Percentiles rank a stretch among this genome's conserved stretches.
Evolutionary conservation across 805 yeast genomes (phyloP).

Genomic region (Metschnikowia hibisci): DNA sequence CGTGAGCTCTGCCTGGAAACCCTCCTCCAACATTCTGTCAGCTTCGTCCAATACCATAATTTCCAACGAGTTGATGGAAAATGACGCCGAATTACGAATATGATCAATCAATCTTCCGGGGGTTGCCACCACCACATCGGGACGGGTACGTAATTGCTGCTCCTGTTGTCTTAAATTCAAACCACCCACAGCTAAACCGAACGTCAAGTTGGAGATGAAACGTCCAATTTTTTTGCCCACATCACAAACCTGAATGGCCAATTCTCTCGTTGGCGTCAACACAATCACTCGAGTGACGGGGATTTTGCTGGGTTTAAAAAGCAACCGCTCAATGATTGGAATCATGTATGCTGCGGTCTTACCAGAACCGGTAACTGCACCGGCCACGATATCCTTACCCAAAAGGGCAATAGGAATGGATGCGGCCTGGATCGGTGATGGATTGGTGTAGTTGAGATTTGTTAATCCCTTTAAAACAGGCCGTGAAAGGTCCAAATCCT

Average conservation of each 20-base stretch:
- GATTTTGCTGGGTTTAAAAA: slow-evolving; percentile 81
- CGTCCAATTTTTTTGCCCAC: slow-evolving; percentile 84
- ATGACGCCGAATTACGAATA: slow-evolving; percentile 89
- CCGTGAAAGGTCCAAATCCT: slow-evolving; percentile 76
- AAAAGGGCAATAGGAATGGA: slow-evolving; percentile 88
- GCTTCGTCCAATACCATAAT: slow-evolving; percentile 95
- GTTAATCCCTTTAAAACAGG: slow-evolving; percentile 84
- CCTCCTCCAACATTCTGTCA: slow-evolving; percentile 98
- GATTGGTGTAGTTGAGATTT: slow-evolving; percentile 76
- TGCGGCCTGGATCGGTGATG: slow-evolving; percentile 92
- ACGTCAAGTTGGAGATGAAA: slow-evolving; percentile 69
- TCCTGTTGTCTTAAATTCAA: slow-evolving; percentile 92
- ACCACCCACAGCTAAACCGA: slow-evolving; percentile 98
- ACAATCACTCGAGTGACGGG: slow-evolving; percentile 90
- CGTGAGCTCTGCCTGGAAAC: slow-evolving; percentile 91
- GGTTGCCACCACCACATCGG: slow-evolving; percentile 95
- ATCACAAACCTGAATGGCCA: slow-evolving; percentile 93
- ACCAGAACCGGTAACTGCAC: slow-evolving; percentile 99
- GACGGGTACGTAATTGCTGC: slow-evolving; percentile 85
- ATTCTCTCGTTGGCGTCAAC: slow-evolving; percentile 93
- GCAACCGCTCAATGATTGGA: slow-evolving; percentile 87
- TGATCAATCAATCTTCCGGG: slow-evolving; percentile 99
- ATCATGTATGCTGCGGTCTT: slow-evolving; percentile 98
- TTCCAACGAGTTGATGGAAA: slow-evolving; percentile 86
- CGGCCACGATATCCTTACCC: slow-evolving; percentile 97